A percentile compares a stretch with the other conserved stretches of the same genome.
phyloP scores from a whole-genome alignment of 306 rosid species.

The Hippophae gyantsensis region DNA sequence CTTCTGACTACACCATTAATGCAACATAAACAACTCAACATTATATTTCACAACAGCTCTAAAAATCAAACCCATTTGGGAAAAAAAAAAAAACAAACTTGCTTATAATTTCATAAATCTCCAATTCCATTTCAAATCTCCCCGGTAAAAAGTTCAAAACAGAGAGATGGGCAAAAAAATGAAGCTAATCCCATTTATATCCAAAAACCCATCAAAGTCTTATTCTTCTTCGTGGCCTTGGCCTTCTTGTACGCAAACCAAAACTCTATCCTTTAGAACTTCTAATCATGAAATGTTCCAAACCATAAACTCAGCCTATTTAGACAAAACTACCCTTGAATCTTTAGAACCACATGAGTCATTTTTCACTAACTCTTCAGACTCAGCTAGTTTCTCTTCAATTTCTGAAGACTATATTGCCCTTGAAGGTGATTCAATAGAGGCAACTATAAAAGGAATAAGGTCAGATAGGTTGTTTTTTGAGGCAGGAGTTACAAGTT shows the following conservation, averaged over 20 bases:
- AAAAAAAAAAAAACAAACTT: background rate
- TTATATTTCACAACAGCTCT: slow-evolving; percentile 15
- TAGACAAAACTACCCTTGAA: slow-evolving; percentile 18
- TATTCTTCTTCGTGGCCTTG: slow-evolving; percentile 40
- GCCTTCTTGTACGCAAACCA: slow-evolving; percentile 63
- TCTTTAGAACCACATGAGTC: slow-evolving; percentile 15
- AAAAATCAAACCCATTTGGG: background rate
- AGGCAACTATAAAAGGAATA: slow-evolving; percentile 41
- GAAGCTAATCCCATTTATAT: slow-evolving; percentile 59
- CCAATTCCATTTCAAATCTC: no score
- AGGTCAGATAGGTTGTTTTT: slow-evolving; percentile 59
- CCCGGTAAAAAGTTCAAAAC: background rate
- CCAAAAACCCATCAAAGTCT: slow-evolving; percentile 27
- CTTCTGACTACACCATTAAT: slow-evolving; percentile 38
- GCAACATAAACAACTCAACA: slow-evolving; percentile 28
- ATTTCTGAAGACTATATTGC: slow-evolving; percentile 18
- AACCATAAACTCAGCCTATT: slow-evolving; percentile 41
- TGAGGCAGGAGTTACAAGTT: slow-evolving; percentile 46
- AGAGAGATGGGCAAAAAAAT: slow-evolving; percentile 37
- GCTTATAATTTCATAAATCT: slow-evolving; percentile 7
- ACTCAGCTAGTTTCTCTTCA: slow-evolving; percentile 30
- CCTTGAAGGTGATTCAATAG: slow-evolving; percentile 30
- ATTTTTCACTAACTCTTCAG: slow-evolving; percentile 23
- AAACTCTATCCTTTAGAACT: slow-evolving; percentile 62
- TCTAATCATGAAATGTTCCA: slow-evolving; percentile 23